Evolutionary conservation across 1,284 basidiomycete genomes (phyloP), one percentile per base, ranked within the genome.

Genomic region (Porodaedalea pini): DNA sequence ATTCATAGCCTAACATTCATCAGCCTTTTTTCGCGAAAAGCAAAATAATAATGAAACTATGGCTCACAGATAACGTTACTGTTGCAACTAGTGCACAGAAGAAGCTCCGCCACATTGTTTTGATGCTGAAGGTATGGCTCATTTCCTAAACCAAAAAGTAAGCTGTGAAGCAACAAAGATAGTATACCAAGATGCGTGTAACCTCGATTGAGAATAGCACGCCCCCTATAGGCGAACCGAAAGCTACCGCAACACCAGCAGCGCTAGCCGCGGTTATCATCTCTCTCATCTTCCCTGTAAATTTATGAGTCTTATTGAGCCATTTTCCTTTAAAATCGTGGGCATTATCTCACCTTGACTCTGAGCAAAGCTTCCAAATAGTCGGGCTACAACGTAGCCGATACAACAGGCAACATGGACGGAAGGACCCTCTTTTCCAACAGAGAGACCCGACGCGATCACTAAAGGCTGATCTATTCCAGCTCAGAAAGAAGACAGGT

Each of bases 81-180:
- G 96, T 98, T 2, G 97, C 96, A 23, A 98, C 90, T 53, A 99
- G 76, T 11, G 97, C 97, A 71, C 97, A 99, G 66, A 99, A 87
- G 71, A 99, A 98, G 67, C 91, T 94, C 64, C 90, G 78, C 95
- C 95, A 99, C 94, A 99, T 98, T 1, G 96, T 98, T 69, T 93
- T 89, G 69, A 96, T 95, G 48, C 92, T 96, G 71, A 97, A 98
- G 36, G 87, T 89, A 69, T 94, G 90, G 67, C 93, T 96, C 96
- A 99, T 98, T 84, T 98, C 95, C 92, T 95, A 65, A 13, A 29
- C 3, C 13, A 36, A 34, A 47, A 3, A 15, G 11, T 13, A 7
- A 2, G 32, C 17, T 27, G 48, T 40, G 17, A 39, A n/a, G 21
- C 11, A 19, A 21, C 13, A 11, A 5, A 7, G 21, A 13, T 5